Conservation (phyloP, 2,329 filamentous ascomycete species). For the Beauveria sp. region DNA sequence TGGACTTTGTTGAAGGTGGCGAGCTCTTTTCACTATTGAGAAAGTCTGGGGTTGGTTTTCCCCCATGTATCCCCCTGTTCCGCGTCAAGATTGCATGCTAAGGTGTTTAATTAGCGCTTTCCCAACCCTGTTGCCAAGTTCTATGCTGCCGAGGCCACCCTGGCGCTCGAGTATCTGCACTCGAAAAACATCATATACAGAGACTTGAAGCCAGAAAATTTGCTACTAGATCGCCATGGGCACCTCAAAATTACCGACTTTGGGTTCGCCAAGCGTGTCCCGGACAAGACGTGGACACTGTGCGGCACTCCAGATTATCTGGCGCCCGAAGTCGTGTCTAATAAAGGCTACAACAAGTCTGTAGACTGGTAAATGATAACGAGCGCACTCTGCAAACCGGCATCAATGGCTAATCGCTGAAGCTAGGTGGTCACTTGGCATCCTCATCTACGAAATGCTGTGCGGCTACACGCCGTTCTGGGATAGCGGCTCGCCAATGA, state of each 20-base stretch:
- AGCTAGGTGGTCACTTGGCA: slow-evolving; percentile 90
- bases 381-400: background rate
- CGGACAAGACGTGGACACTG: slow-evolving; percentile 98
- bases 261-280: slow-evolving; percentile 95
- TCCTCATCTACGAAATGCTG: slow-evolving; percentile 98
- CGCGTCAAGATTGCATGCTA: background rate
- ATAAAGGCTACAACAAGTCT: slow-evolving; percentile 99
- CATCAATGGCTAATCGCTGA: slow-evolving; percentile 5
- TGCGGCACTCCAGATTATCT: slow-evolving; percentile 97
- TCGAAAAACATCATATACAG: slow-evolving; percentile 95
- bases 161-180: slow-evolving; percentile 93
- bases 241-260: slow-evolving; percentile 98
- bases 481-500: slow-evolving; percentile 96
- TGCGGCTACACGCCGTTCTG: slow-evolving; percentile 99
- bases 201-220: slow-evolving; percentile 91
- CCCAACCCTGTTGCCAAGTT: slow-evolving; percentile 98
- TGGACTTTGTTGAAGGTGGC: slow-evolving; percentile 99
- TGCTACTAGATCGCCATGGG: slow-evolving; percentile 84
- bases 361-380: slow-evolving; percentile 79
- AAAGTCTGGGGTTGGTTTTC: slow-evolving; percentile 67
- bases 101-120: slow-evolving; percentile 60
- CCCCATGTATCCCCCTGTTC: background rate
- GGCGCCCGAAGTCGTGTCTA: slow-evolving; percentile 95
- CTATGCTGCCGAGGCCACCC: slow-evolving; percentile 93
- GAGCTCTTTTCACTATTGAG: slow-evolving; percentile 92